phyloP scores from a whole-genome alignment of 225 moss, liverwort and hornwort species.

The Antitrichia curtipendula region DNA sequence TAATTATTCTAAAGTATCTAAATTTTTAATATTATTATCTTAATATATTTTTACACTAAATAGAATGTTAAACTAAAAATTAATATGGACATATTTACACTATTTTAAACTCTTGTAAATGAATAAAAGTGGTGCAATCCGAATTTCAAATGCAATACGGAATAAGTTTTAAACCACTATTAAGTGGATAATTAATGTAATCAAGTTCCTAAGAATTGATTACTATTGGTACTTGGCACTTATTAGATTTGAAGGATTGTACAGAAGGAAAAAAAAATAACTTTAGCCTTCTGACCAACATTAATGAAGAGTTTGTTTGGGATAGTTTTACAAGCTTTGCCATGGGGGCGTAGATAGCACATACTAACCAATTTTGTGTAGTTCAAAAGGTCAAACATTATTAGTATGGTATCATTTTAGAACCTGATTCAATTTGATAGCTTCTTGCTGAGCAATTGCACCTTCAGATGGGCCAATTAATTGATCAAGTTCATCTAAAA shows the following conservation, averaged over 20 bases:
- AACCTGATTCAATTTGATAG: constrained; percentile 19
- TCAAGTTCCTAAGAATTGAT: too few species aligned
- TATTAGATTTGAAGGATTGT: background rate
- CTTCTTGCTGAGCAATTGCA: background rate
- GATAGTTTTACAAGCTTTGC: background rate
- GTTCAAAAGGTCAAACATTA: background rate
- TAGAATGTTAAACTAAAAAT: background rate
- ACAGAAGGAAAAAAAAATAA: too few species aligned
- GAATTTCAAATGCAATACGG: too few species aligned
- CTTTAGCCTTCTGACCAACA: background rate
- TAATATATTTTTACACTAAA: too few species aligned
- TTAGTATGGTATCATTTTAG: background rate
- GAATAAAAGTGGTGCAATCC: too few species aligned
- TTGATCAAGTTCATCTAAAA: constrained; percentile 24
- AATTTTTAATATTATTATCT: background rate
- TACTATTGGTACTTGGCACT: background rate
- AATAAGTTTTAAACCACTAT: background rate
- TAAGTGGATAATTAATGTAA: too few species aligned
- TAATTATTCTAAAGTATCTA: background rate
- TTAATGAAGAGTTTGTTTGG: background rate
- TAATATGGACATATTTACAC: background rate
- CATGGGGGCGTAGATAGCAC: background rate
- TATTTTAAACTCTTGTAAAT: background rate
- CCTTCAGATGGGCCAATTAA: constrained; percentile 11
- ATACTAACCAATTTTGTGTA: background rate